Percentiles rank a stretch among this genome's conserved stretches.
phyloP scores from a whole-genome alignment of 1,139 yeast genomes.

The Yamadazyma kanchanaburiensis region DNA sequence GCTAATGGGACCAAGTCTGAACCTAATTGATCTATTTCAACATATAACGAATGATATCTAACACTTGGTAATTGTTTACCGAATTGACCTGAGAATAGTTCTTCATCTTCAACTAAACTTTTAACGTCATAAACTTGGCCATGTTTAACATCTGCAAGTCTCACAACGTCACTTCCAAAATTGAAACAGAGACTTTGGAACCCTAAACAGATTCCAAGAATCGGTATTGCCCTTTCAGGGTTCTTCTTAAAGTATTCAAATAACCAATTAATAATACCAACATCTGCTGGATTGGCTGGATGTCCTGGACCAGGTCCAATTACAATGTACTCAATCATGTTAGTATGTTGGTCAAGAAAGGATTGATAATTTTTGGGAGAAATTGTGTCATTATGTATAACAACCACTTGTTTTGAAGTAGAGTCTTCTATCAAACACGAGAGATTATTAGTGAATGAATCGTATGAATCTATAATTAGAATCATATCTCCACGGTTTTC shows the following conservation, averaged over 20 bases:
- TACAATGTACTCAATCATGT: constrained; percentile 69
- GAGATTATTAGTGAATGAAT: constrained; percentile 87
- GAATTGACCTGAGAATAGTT: constrained; percentile 44
- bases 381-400: constrained; percentile 75
- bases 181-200: constrained; percentile 77
- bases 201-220: constrained; percentile 91
- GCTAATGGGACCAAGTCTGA: constrained; percentile 55
- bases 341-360: constrained; percentile 35
- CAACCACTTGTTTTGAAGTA: constrained; percentile 54
- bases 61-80: constrained; percentile 47
- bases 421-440: constrained; percentile 57
- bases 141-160: constrained; percentile 64
- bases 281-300: constrained; percentile 61
- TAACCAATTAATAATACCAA: constrained; percentile 70
- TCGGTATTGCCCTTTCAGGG: constrained; percentile 45
- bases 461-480: constrained; percentile 87
- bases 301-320: constrained; percentile 98
- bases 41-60: constrained; percentile 85
- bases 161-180: constrained; percentile 56
- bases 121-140: constrained; percentile 72
- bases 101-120: constrained; percentile 20
- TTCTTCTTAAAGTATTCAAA: constrained; percentile 24
- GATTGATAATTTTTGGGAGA: constrained; percentile 26
- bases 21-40: constrained; percentile 23
- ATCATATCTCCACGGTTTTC: constrained; percentile 33